phyloP scores from a whole-genome alignment of 129 eudicot genomes.

The Escallonia herrerae region DNA sequence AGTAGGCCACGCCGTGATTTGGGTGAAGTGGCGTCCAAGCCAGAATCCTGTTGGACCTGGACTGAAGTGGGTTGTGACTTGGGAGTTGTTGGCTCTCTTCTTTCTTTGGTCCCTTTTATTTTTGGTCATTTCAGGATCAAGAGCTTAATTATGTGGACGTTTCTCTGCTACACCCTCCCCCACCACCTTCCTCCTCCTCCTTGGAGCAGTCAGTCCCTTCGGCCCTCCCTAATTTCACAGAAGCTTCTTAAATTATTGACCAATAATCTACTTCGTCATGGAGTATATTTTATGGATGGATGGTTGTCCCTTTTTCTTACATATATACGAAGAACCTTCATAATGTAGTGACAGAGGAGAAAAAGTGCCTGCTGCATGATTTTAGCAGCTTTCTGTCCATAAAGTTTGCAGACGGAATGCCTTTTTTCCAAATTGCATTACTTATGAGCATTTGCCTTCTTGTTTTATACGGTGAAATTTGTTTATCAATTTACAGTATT shows the following conservation, averaged over 20 bases:
- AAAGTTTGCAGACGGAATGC: too few species aligned
- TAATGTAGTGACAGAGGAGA: too few species aligned
- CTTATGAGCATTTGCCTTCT: too few species aligned
- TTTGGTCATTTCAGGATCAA: background rate
- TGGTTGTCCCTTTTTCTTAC: too few species aligned
- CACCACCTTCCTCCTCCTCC: background rate
- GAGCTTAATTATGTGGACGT: background rate
- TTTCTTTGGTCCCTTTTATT: background rate
- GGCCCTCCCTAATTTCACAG: background rate
- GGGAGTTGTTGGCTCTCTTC: conserved; percentile 7
- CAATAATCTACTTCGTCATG: too few species aligned
- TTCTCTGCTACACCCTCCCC: background rate
- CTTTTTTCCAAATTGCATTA: too few species aligned
- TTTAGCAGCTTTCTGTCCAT: too few species aligned
- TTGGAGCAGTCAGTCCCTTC: background rate
- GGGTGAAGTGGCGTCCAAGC: conserved; percentile 92
- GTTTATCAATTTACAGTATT: too few species aligned
- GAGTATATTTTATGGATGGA: too few species aligned
- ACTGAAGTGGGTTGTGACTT: background rate
- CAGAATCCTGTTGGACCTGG: conserved; percentile 21
- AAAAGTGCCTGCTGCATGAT: too few species aligned
- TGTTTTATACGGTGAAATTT: too few species aligned
- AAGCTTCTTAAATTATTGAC: background rate
- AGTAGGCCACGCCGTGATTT: conserved; percentile 49
- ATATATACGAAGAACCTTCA: too few species aligned